These are phyloP conservation scores for Phylloboletellus chloephorus DNA, from an alignment of 1,284 basidiomycete species.

Conservation along the genomic window DNA sequence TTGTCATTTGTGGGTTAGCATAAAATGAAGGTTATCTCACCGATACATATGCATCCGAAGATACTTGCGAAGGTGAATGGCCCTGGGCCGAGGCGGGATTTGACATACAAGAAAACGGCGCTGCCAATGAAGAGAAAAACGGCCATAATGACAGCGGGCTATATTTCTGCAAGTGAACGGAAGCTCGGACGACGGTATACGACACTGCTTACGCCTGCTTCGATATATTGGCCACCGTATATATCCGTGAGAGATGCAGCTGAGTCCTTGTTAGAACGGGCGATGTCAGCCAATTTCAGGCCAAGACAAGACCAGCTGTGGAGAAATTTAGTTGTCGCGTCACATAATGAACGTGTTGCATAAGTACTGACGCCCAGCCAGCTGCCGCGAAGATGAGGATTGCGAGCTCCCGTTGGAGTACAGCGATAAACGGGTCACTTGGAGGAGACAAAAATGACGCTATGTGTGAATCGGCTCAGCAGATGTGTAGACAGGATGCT, in stretches of 20 bases:
- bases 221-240: slow-evolving; percentile 52
- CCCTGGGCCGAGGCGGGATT: slow-evolving; percentile 57
- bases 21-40: slow-evolving; percentile 27
- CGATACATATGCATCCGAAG: slow-evolving; percentile 53
- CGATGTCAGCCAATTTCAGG: slow-evolving; percentile 56
- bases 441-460: slow-evolving; percentile 67
- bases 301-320: slow-evolving; percentile 64
- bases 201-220: slow-evolving; percentile 45
- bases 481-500: background rate
- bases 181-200: background rate
- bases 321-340: slow-evolving; percentile 3
- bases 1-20: background rate
- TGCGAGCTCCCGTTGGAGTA: slow-evolving; percentile 66
- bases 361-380: slow-evolving; percentile 58
- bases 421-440: slow-evolving; percentile 58
- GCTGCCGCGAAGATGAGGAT: slow-evolving; percentile 47
- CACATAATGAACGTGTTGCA: background rate
- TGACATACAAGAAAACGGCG: slow-evolving; percentile 58
- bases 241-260: slow-evolving; percentile 36
- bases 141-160: slow-evolving; percentile 58
- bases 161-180: slow-evolving; percentile 4
- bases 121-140: slow-evolving; percentile 66
- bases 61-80: slow-evolving; percentile 58
- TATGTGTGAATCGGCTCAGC: slow-evolving; percentile 23
- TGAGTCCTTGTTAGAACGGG: slow-evolving; percentile 45